A percentile compares a stretch with the other conserved stretches of the same genome.
Evolutionary conservation across 352 stramenopile species (phyloP).

Genomic region (Phytophthora colocasiae): DNA sequence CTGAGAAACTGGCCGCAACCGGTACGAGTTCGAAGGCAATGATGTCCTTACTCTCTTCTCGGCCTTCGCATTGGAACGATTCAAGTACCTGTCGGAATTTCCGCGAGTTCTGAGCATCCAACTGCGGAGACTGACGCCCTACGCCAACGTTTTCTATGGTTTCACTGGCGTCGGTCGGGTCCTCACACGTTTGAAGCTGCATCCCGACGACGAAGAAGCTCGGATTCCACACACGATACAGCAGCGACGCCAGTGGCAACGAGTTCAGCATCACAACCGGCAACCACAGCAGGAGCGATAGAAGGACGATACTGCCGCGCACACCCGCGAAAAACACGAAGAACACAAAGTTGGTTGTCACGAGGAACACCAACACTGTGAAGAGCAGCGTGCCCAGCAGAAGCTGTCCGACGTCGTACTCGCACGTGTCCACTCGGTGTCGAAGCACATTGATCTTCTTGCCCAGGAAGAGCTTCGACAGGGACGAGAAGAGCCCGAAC

Average conservation of each 20-base stretch:
- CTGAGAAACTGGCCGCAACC: constrained; percentile 23
- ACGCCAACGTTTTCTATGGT: constrained; percentile 32
- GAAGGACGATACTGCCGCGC: constrained; percentile 52
- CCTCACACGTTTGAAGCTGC: constrained; percentile 31
- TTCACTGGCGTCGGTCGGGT: not conserved
- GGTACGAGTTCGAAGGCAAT: constrained; percentile 35
- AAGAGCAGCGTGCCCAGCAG: constrained; percentile 94
- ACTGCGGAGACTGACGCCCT: constrained; percentile 10
- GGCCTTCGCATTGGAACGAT: constrained; percentile 16
- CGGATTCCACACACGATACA: constrained; percentile 47
- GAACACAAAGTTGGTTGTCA: constrained; percentile 94
- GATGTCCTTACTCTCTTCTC: constrained; percentile 2
- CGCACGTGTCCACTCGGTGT: constrained; percentile 92
- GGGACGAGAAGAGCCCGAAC: constrained; percentile 78
- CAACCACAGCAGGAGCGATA: constrained; percentile 54
- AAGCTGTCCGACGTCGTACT: constrained; percentile 92
- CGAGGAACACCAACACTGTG: constrained; percentile 93
- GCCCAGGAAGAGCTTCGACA: constrained; percentile 94
- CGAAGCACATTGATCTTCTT: constrained; percentile 95
- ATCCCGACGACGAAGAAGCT: constrained; percentile 47
- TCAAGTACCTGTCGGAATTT: constrained; percentile 25
- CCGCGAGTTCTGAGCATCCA: constrained; percentile 31
- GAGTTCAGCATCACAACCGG: constrained; percentile 59
- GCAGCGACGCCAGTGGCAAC: constrained; percentile 56
- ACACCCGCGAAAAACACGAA: constrained; percentile 93